Evolutionary conservation across 2,329 filamentous ascomycete species (phyloP).

Genomic region (Thermothelomyces thermophilus): DNA sequence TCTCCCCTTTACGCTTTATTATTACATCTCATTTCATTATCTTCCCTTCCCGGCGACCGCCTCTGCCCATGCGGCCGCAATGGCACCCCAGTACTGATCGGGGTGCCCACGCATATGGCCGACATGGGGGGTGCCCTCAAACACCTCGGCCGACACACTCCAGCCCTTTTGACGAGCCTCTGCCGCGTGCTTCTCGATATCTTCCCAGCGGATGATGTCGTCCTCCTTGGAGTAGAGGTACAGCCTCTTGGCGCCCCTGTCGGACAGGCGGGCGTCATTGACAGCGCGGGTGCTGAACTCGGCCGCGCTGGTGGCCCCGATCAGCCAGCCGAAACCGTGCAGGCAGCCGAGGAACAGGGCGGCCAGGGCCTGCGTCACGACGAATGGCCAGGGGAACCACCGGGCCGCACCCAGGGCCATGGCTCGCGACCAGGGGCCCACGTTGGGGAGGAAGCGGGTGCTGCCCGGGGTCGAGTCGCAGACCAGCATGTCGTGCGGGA

Average conservation of each 20-base stretch:
- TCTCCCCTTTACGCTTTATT: too few relatives aligned
- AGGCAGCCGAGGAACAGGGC: constrained; percentile 36
- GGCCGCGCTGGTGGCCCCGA: constrained; percentile 37
- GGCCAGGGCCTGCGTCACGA: constrained; percentile 42
- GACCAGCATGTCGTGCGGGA: constrained; percentile 44
- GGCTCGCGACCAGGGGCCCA: constrained; percentile 46
- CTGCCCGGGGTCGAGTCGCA: constrained; percentile 50
- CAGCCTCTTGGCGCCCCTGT: constrained; percentile 37
- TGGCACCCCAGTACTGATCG: constrained; percentile 50
- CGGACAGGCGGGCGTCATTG: constrained; percentile 32
- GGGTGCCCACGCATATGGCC: constrained; percentile 53
- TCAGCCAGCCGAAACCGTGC: constrained; percentile 30
- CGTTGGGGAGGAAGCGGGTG: constrained; percentile 36
- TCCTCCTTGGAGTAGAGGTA: constrained; percentile 56
- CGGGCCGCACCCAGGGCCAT: constrained; percentile 45
- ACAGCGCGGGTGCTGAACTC: constrained; percentile 34
- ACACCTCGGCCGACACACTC: constrained; percentile 42
- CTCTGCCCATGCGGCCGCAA: constrained; percentile 25
- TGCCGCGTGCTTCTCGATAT: constrained; percentile 49
- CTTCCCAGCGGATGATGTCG: constrained; percentile 47
- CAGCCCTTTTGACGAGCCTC: constrained; percentile 44
- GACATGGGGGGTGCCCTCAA: constrained; percentile 54
- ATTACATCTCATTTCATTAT: not conserved
- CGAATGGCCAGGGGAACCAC: constrained; percentile 44
- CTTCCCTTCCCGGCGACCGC: not conserved